Evolutionary conservation across 140 eudicot species (phyloP), one percentile per base, ranked within the genome.

Genomic region (Stevia rebaudiana): DNA sequence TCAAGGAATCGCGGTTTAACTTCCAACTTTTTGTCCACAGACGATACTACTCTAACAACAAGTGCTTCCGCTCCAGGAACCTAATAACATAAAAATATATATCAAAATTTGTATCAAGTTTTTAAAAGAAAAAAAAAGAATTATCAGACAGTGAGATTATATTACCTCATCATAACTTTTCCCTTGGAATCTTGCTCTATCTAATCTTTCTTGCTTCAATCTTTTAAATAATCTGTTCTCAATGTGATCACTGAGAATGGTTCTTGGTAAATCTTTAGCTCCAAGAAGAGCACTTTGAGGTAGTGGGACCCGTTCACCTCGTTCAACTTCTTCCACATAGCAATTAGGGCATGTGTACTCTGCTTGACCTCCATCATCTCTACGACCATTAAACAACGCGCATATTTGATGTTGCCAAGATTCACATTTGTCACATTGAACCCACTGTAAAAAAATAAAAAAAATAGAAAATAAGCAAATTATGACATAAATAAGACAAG

Each of bases 371-470:
- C 81, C 84, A 55, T 69, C 72, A 60, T 84, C 73, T 58, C 80
- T 76, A 52, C 81, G 67, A 6, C 79, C 77, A 33, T 84, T 84
- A 57, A 70, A 84, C 55, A 84, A 52, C 3, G 90, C 90, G 68
- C 90, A 84, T n/a, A 84, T 78, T 60, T 83, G 90, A 83, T 83
- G 90, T 40, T 80, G 90, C 90, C 90, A 84, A 19, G 74, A 40
- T 59, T 80, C 76, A 72, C 86, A 84, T 33, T 65, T 84, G 60
- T 80, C 90, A 81, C 87, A 84, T 63, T 71, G 84, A 53, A 84
- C 91, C 91, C 87, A 84, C 86, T 81, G 78, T 68, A 43, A 59
- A 59, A 43, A 49, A 25, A 19, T 55, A 17, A 4, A 63, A 61
- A n/a, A 12, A 63, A 43, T 13, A 69, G 35, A 61, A n/a, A 12